Base-by-base conservation (phyloP, 2,329 filamentous ascomycete genomes). In the Calonectria honghensis region DNA sequence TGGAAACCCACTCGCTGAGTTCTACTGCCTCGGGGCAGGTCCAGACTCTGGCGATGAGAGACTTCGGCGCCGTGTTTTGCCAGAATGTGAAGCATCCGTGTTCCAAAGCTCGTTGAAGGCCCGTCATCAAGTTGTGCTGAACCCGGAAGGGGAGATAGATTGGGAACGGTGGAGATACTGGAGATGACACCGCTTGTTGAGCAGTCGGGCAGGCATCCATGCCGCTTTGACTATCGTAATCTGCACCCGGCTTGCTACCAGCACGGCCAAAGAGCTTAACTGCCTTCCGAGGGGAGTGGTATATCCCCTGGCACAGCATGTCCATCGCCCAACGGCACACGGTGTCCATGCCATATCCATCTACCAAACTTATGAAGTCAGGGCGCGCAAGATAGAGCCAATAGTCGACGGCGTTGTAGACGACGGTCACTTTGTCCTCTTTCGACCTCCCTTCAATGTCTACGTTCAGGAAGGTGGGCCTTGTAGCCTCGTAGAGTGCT, bases 201-300 rank as follows among this genome's bases (percentile, higher is more conserved):
- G 6, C 9, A n/a, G 5, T n/a, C 4, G 20, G 41, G 41, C 14
- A 6, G 41, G 2, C 9, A 7, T 4, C 9, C 18, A n/a, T 11
- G 20, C 9, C 6, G 1, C 9, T 20, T n/a, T 18, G 20, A 7
- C 3, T 11, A 6, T 9, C 18, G 3, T 1, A n/a, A 4, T 6
- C 18, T 10, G 24, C 4, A 13, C 45, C n/a, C 1, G 2, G 45
- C 18, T 48, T 6, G 1, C n/a, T n/a, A 24, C n/a, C 20, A 48
- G 13, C 20, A 13, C 10, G 5, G 7, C 9, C n/a, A 48, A 48
- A 24, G 45, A 48, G 10, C n/a, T 48, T 10, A 3, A 13, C 45
- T 48, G n/a, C 45, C 20, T 48, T 13, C 9, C n/a, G 20, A 6
- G n/a, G n/a, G 18, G 13, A 4, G n/a, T n/a, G n/a, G 24, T 48